These are phyloP conservation scores for Ustilago cynodontis DNA, from an alignment of 1,284 basidiomycete species.

Conservation along the genomic window DNA sequence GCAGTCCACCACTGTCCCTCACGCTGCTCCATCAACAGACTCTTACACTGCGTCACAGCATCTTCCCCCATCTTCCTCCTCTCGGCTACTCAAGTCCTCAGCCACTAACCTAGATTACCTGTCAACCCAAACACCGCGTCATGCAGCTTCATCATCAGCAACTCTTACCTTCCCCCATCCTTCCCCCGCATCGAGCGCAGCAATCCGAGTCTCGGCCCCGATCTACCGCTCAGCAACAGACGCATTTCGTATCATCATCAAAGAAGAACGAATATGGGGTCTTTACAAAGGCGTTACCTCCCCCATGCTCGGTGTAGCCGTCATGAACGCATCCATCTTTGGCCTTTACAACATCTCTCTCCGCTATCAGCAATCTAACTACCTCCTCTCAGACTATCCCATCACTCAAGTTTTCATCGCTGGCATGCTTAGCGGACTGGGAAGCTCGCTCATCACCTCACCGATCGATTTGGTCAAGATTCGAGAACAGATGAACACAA, in stretches of 20 bases:
- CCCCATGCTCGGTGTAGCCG: constrained; percentile 63
- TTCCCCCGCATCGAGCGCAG: neutral
- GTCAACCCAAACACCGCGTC: neutral
- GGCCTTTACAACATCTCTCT: constrained; percentile 58
- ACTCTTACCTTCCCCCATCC: constrained; percentile 15
- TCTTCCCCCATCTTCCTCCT: neutral
- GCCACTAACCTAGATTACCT: constrained; percentile 11
- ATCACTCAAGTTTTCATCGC: constrained; percentile 55
- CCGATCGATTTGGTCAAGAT: constrained; percentile 67
- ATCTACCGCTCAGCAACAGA: constrained; percentile 55
- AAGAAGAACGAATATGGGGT: constrained; percentile 55
- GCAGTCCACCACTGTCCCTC: constrained; percentile 12
- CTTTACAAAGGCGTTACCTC: constrained; percentile 65
- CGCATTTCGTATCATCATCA: constrained; percentile 60
- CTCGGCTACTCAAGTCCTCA: neutral
- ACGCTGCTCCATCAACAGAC: constrained; percentile 14
- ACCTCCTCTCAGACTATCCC: neutral
- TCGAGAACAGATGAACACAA: constrained; percentile 56
- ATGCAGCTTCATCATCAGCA: constrained; percentile 8
- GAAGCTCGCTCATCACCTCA: constrained; percentile 56
- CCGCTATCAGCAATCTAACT: constrained; percentile 28
- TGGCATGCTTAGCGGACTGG: constrained; percentile 55
- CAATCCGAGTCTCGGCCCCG: constrained; percentile 15
- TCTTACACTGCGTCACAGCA: neutral
- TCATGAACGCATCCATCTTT: constrained; percentile 67